Percentiles rank a stretch among this genome's conserved stretches.
phyloP scores from a whole-genome alignment of 768 basidiomycete species.

The Pleurotus salmoneostramineus region DNA sequence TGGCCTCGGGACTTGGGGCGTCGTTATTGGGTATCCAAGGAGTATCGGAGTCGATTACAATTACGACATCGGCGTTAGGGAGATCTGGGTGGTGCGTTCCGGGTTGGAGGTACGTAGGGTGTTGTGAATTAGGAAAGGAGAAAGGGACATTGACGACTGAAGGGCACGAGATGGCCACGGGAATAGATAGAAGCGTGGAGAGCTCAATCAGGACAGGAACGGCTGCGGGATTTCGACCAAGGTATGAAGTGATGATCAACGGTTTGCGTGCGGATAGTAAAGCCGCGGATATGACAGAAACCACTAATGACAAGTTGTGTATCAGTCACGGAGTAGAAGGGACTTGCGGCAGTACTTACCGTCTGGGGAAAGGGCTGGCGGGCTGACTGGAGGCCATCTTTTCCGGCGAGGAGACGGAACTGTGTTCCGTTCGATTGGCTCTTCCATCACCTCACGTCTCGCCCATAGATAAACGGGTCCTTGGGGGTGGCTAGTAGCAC shows the following conservation, averaged over 20 bases:
- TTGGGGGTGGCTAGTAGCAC: conserved; percentile 66
- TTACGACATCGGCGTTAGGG: conserved; percentile 53
- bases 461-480: conserved; percentile 77
- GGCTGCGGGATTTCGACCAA: conserved; percentile 51
- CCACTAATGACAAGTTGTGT: conserved; percentile 19
- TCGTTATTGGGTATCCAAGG: conserved; percentile 59
- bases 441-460: conserved; percentile 66
- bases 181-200: conserved; percentile 49
- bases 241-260: conserved; percentile 60
- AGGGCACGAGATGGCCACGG: conserved; percentile 48
- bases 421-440: conserved; percentile 42
- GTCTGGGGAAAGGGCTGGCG: conserved; percentile 38
- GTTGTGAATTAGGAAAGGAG: conserved; percentile 51
- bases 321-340: neutral
- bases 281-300: conserved; percentile 38
- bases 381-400: conserved; percentile 52
- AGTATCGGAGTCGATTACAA: conserved; percentile 62
- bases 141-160: conserved; percentile 50
- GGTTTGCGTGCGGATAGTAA: conserved; percentile 49
- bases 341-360: conserved; percentile 17
- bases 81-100: conserved; percentile 44
- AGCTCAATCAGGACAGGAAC: conserved; percentile 42
- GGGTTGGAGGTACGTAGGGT: conserved; percentile 44
- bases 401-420: conserved; percentile 26
- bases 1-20: conserved; percentile 35